Evolutionary conservation across 768 basidiomycete genomes (phyloP), one percentile per base, ranked within the genome.

Genomic region (Xerocomellus dryophilus): DNA sequence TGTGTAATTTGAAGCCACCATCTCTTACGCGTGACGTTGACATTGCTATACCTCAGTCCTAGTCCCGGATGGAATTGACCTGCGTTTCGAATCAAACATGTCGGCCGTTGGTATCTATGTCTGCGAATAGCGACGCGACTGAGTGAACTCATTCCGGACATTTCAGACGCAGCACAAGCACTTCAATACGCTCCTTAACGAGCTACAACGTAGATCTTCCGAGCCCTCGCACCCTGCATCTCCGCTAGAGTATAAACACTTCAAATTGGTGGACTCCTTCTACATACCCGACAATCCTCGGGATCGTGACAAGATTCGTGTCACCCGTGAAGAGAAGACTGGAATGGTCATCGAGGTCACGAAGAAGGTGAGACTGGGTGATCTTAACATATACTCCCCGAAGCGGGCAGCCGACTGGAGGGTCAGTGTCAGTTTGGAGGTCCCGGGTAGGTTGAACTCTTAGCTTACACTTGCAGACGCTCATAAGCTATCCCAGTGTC

Each of bases 31-130:
- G 43, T 34, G 43, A 40, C 35, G 18, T 40, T 62, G 42, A 63
- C 40, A 36, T n/a, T n/a, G 8, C 23, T 25, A 7, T 39, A 31
- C 38, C 38, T 36, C 66, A 97, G 93, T 95, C 57, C 73, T 96
- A 6, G 60, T 72, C 5, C 84, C 87, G 9, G 81, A 86, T 47
- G 73, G 67, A 32, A 56, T 81, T 4, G 85, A 90, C 46, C 66
- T 84, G 51, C 84, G 85, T 12, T 98, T 98, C 69, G 90, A 94
- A 69, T 89, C 92, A 56, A 94, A 96, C 67, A 98, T 99, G 95
- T 81, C 90, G 40, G 72, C 78, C 58, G 92, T 96, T 66, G 65
- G 88, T 79, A 25, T 56, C 52, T 51, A 45, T 44, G 41, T 38
- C 52, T 35, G 44, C 42, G 42, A 32, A 49, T 17, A 17, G 27